Conservation (phyloP, 768 basidiomycete species). For the Boletellus ananiceps region DNA sequence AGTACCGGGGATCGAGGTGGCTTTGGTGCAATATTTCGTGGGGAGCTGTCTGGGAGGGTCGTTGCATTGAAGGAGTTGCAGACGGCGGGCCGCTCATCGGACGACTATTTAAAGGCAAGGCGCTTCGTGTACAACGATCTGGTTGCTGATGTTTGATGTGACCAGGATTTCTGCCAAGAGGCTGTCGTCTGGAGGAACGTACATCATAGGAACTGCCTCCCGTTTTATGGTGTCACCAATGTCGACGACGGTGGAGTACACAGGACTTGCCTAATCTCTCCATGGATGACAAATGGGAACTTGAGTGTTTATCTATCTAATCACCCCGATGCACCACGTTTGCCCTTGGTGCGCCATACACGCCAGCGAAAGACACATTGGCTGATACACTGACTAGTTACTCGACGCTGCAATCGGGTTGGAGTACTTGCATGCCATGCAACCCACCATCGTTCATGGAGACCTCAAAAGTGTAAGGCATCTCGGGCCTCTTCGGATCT, state of each 20-base stretch:
- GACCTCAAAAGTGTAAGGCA: constrained; percentile 40
- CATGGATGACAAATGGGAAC: constrained; percentile 29
- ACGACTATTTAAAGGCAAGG: constrained; percentile 25
- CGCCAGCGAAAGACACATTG: background rate
- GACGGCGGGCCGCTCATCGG: constrained; percentile 16
- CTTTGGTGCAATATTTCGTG: constrained; percentile 33
- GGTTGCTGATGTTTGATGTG: constrained; percentile 1
- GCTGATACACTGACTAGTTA: constrained; percentile 25
- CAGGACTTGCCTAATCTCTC: constrained; percentile 21
- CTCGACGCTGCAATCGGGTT: constrained; percentile 36
- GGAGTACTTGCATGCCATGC: constrained; percentile 35
- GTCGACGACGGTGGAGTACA: constrained; percentile 5
- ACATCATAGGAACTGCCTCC: constrained; percentile 26
- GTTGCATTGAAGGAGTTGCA: constrained; percentile 33
- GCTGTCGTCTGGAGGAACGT: constrained; percentile 31
- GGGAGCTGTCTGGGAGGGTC: constrained; percentile 20
- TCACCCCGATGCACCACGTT: constrained; percentile 25
- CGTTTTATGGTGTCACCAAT: constrained; percentile 27
- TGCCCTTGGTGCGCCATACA: constrained; percentile 29
- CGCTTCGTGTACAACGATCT: background rate
- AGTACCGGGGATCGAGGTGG: constrained; percentile 22
- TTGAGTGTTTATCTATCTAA: constrained; percentile 27
- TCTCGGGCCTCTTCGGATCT: background rate
- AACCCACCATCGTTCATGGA: constrained; percentile 40
- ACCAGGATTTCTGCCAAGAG: constrained; percentile 28